Conservation (phyloP, 2,329 filamentous ascomycete genomes). For the Fusarium gaditjirri region DNA sequence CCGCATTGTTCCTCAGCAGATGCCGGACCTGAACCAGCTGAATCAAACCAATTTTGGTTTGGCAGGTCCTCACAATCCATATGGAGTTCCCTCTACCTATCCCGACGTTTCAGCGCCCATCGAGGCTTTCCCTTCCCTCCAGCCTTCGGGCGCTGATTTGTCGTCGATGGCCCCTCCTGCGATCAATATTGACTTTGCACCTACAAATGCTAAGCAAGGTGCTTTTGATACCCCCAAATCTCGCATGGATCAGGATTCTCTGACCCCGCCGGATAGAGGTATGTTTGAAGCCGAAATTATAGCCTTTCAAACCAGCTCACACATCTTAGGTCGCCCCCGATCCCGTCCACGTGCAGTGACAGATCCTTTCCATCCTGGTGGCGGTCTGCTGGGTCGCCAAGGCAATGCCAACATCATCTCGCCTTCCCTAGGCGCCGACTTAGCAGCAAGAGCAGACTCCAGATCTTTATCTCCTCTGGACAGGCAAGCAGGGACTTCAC, state of each 20-base stretch:
- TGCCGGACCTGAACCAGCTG: constrained; percentile 63
- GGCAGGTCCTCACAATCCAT: constrained; percentile 54
- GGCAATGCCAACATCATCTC: constrained; percentile 58
- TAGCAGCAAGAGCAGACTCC: constrained; percentile 57
- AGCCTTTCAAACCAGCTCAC: constrained; percentile 27
- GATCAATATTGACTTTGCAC: constrained; percentile 94
- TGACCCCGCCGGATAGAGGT: constrained; percentile 84
- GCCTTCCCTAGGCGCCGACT: constrained; percentile 60
- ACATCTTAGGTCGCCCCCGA: constrained; percentile 56
- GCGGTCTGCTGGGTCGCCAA: constrained; percentile 53
- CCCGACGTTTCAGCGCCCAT: constrained; percentile 52
- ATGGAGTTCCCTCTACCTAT: constrained; percentile 48
- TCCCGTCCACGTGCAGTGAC: constrained; percentile 67
- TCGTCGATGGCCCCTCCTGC: constrained; percentile 85
- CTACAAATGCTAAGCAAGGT: constrained; percentile 65
- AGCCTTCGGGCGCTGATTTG: constrained; percentile 67
- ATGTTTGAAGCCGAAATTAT: constrained; percentile 42
- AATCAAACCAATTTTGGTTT: constrained; percentile 60
- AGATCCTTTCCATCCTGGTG: constrained; percentile 66
- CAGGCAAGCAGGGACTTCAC: constrained; percentile 55
- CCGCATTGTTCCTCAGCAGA: constrained; percentile 66
- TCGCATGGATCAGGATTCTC: constrained; percentile 77
- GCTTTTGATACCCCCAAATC: constrained; percentile 65
- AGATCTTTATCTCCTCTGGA: constrained; percentile 70
- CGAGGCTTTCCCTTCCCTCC: constrained; percentile 65